Percentiles rank a stretch among this genome's conserved stretches.
These are phyloP conservation scores for Thuidium tamariscinum DNA, from an alignment of 225 moss, liverwort and hornwort genomes.

Conservation along the genomic window DNA sequence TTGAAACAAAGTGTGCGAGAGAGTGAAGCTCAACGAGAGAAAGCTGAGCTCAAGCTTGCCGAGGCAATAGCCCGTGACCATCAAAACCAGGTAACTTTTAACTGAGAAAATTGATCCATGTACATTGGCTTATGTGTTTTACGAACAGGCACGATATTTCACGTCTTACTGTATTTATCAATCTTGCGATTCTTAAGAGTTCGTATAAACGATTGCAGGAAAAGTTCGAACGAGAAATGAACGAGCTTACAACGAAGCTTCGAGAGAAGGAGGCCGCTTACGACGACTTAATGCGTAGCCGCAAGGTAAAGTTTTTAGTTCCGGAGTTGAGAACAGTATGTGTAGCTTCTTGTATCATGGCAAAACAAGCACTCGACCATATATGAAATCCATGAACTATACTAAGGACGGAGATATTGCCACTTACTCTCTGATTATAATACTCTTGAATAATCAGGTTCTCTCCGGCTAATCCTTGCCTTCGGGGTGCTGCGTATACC, in stretches of 20 bases:
- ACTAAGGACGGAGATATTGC: background rate
- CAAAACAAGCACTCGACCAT: background rate
- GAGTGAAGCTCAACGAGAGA: constrained; percentile 33
- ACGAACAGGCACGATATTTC: background rate
- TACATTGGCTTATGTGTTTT: background rate
- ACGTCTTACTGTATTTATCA: background rate
- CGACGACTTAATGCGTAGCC: constrained; percentile 48
- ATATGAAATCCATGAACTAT: background rate
- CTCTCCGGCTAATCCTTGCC: background rate
- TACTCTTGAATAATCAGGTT: background rate
- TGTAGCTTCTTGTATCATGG: background rate
- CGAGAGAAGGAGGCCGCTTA: constrained; percentile 45
- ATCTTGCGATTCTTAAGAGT: background rate
- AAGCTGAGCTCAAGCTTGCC: constrained; percentile 50
- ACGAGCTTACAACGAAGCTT: constrained; percentile 37
- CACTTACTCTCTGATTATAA: background rate
- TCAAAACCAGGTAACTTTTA: constrained; percentile 23
- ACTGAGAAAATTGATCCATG: background rate
- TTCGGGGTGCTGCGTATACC: background rate
- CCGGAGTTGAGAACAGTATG: background rate
- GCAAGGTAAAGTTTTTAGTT: constrained; percentile 24
- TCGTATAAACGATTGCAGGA: constrained; percentile 5
- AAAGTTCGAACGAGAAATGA: constrained; percentile 38
- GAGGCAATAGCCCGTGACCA: constrained; percentile 41
- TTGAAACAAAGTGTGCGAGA: constrained; percentile 43